Evolutionary conservation across 176 grass and related monocot genomes (phyloP).

Genomic region (Phoenix roebelenii): DNA sequence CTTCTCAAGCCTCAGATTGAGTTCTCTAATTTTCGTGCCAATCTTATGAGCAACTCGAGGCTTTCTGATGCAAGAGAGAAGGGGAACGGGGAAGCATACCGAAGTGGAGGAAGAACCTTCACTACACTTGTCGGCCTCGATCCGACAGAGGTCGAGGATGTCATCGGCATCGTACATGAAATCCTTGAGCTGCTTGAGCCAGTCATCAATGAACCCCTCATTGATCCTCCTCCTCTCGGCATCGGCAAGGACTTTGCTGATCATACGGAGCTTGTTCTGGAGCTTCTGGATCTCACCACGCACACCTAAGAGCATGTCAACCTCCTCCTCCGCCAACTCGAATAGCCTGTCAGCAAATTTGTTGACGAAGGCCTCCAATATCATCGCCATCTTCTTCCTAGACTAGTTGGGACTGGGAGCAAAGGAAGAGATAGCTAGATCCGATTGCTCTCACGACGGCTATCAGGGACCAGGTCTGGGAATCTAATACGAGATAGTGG

Average conservation of each 20-base stretch:
- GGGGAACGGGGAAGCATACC: not conserved
- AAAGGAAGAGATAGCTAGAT: no score
- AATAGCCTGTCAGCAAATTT: constrained; percentile 8
- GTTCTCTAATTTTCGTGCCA: constrained; percentile 10
- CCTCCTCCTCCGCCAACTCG: constrained; percentile 10
- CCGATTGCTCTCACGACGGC: no score
- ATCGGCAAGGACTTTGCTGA: constrained; percentile 5
- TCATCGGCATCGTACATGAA: constrained; percentile 35
- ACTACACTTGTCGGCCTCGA: constrained; percentile 9
- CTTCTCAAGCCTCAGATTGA: not conserved
- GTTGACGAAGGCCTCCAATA: constrained; percentile 18
- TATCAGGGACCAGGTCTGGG: no score
- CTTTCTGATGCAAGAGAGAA: constrained; percentile 22
- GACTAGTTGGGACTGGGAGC: no score
- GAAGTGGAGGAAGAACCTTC: not conserved
- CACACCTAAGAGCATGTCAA: constrained; percentile 32
- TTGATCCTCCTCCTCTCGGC: no score
- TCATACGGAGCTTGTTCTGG: not conserved
- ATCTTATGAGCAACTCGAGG: constrained; percentile 15
- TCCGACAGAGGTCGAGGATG: constrained; percentile 25
- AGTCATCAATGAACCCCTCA: no score
- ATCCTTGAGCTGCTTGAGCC: constrained; percentile 25
- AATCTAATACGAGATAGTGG: no score
- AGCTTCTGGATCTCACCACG: constrained; percentile 29
- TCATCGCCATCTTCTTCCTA: no score